Percentiles rank a stretch among this genome's conserved stretches.
Conservation (phyloP, 305 asterid genomes). For the Fraxinus nigra region DNA sequence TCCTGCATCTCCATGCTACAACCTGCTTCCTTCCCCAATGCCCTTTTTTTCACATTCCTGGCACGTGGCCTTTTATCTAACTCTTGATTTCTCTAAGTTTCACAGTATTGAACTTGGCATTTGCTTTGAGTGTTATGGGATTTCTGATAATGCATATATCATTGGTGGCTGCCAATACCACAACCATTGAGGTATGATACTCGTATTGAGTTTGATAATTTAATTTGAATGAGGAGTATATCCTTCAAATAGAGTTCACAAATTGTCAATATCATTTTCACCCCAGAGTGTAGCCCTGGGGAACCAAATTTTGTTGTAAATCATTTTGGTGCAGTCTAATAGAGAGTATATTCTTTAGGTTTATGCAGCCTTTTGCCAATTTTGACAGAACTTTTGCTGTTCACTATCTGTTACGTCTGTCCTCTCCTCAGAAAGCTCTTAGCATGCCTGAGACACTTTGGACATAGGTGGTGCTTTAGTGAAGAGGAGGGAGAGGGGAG, state of each 20-base stretch:
- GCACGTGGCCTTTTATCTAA: background rate
- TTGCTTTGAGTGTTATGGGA: slow-evolving; percentile 63
- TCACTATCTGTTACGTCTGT: background rate
- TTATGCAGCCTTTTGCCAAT: background rate
- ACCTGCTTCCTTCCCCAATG: background rate
- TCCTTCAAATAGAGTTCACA: background rate
- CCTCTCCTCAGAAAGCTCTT: background rate
- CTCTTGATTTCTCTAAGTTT: slow-evolving; percentile 11
- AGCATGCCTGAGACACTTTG: background rate
- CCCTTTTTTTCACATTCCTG: background rate
- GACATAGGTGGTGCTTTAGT: background rate
- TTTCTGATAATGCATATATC: slow-evolving; percentile 62
- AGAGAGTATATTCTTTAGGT: background rate
- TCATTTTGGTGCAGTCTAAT: background rate
- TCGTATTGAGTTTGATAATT: background rate
- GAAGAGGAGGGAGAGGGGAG: background rate
- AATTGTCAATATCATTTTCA: background rate
- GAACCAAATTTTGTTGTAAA: background rate
- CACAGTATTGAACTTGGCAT: slow-evolving; percentile 60
- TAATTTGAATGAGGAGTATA: background rate
- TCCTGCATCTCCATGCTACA: background rate
- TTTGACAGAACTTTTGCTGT: background rate
- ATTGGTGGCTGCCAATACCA: slow-evolving; percentile 55
- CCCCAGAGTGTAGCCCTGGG: background rate
- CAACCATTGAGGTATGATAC: slow-evolving; percentile 55